Conservation (phyloP, 495 filamentous ascomycete species). For the Tetracladium marchalianum region DNA sequence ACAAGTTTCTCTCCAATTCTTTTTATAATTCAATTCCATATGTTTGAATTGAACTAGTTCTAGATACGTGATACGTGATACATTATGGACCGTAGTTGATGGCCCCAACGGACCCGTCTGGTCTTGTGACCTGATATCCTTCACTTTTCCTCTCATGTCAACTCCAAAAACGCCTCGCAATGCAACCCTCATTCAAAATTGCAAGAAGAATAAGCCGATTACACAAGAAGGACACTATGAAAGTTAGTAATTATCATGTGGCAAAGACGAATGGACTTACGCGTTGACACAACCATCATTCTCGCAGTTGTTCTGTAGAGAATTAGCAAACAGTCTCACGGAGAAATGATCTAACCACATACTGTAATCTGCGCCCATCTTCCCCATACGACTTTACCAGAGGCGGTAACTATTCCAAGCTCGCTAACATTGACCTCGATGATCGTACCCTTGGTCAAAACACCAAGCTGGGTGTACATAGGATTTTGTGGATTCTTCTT, state of each 20-base stretch:
- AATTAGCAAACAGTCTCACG: no score
- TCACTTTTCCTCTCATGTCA: not conserved
- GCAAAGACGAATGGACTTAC: slow-evolving; percentile 4
- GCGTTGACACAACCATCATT: slow-evolving; percentile 76
- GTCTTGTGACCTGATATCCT: not conserved
- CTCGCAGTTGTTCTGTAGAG: slow-evolving; percentile 53
- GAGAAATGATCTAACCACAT: no score
- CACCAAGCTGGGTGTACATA: slow-evolving; percentile 89
- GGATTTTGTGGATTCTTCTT: slow-evolving; percentile 98
- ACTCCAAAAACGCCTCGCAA: slow-evolving; percentile 5
- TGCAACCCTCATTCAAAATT: not conserved
- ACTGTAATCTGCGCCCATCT: slow-evolving; percentile 65
- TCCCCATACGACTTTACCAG: slow-evolving; percentile 89
- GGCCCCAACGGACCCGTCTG: no score
- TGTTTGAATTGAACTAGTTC: no score
- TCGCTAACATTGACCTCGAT: slow-evolving; percentile 95
- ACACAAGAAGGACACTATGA: not conserved
- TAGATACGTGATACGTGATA: no score
- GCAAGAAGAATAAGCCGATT: not conserved
- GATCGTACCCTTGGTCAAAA: slow-evolving; percentile 88
- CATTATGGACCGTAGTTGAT: no score
- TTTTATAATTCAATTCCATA: no score
- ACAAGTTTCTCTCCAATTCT: no score
- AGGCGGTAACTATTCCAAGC: slow-evolving; percentile 83
- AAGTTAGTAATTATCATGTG: not conserved